Conservation (phyloP, 768 basidiomycete genomes). For the Leccinum disarticulatum region DNA sequence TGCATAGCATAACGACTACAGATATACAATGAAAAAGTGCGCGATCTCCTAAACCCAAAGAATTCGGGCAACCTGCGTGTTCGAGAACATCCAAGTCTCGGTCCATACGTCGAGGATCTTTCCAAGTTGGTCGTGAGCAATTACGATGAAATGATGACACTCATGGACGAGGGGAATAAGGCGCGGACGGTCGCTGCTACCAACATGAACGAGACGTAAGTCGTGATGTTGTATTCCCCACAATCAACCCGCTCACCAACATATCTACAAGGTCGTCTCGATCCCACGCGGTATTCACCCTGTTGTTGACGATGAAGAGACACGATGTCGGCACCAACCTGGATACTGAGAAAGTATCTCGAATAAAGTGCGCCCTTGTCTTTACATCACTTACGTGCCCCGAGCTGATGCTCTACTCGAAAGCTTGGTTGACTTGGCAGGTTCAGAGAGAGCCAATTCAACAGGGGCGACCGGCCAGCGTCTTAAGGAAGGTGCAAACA, state of each 20-base stretch:
- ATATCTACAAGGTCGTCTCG: constrained; percentile 76
- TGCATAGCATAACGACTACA: constrained; percentile 24
- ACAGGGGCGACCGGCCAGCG: constrained; percentile 97
- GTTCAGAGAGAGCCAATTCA: constrained; percentile 95
- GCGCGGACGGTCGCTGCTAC: constrained; percentile 98
- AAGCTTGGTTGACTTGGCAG: constrained; percentile 93
- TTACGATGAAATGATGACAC: constrained; percentile 97
- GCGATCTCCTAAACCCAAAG: constrained; percentile 95
- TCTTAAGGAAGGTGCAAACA: constrained; percentile 96
- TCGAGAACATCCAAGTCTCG: constrained; percentile 92
- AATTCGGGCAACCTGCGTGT: constrained; percentile 96
- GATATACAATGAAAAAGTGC: constrained; percentile 98
- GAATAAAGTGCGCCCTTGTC: constrained; percentile 67
- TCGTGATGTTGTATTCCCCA: constrained; percentile 8
- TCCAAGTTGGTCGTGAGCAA: constrained; percentile 88
- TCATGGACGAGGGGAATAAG: constrained; percentile 99
- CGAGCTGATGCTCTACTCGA: constrained; percentile 11
- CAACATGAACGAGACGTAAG: constrained; percentile 98
- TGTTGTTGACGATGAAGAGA: constrained; percentile 89
- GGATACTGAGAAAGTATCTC: constrained; percentile 97
- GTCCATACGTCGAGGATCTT: constrained; percentile 98
- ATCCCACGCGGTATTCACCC: constrained; percentile 97
- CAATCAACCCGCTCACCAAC: constrained; percentile 1
- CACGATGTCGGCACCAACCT: constrained; percentile 83
- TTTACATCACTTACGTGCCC: background rate